A percentile compares a stretch with the other conserved stretches of the same genome.
phyloP scores from a whole-genome alignment of 139 green algal genomes.

The Chlamydomonas urium region DNA sequence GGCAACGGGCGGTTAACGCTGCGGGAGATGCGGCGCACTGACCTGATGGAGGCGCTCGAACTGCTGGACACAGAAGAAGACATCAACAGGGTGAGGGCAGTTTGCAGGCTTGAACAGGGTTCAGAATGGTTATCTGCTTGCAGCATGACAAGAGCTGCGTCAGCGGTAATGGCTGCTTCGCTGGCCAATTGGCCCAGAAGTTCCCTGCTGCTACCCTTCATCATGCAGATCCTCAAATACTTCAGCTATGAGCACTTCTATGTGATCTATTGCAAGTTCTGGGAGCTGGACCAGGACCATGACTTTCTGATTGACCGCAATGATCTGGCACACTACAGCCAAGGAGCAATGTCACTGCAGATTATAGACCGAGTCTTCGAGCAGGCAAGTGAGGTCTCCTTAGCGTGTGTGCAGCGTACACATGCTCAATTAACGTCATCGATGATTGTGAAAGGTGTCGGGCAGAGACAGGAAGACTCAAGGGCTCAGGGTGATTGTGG shows the following conservation, averaged over 20 bases:
- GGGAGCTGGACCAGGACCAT: constrained; percentile 98
- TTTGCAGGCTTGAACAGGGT: too few relatives aligned
- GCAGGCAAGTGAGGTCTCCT: constrained; percentile 48
- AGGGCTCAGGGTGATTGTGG: too few relatives aligned
- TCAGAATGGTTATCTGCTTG: too few relatives aligned
- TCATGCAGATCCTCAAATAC: constrained; percentile 61
- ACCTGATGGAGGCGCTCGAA: constrained; percentile 81
- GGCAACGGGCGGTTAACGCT: constrained; percentile 71
- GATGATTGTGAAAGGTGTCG: too few relatives aligned
- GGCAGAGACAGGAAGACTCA: too few relatives aligned
- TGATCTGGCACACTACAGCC: constrained; percentile 92
- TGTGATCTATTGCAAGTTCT: constrained; percentile 99
- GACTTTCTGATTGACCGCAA: constrained; percentile 92
- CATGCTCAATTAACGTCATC: too few relatives aligned
- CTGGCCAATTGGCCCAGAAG: too few relatives aligned
- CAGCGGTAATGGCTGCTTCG: too few relatives aligned
- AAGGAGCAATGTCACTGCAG: constrained; percentile 83
- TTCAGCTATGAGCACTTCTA: constrained; percentile 99
- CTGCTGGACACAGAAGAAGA: constrained; percentile 89
- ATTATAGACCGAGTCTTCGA: constrained; percentile 94
- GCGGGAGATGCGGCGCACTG: constrained; percentile 78
- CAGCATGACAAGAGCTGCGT: too few relatives aligned
- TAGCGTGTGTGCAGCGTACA: too few relatives aligned
- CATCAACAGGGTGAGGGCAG: constrained; percentile 73
- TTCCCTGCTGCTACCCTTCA: too few relatives aligned